Evolutionary conservation across 164 flowering plant genomes (phyloP).

Genomic region (Paratinospora sagittata): DNA sequence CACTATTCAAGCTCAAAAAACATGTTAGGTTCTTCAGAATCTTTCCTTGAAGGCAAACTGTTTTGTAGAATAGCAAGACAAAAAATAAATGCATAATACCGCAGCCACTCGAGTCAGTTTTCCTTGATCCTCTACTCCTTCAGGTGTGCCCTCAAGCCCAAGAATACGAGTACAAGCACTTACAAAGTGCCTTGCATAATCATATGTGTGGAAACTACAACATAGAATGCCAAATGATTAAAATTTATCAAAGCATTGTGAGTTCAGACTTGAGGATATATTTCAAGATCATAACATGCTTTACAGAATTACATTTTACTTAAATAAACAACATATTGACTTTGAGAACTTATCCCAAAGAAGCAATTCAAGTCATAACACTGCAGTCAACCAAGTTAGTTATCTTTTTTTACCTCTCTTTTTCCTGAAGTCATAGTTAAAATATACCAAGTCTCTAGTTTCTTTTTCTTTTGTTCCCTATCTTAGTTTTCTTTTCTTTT

Average conservation of each 20-base stretch:
- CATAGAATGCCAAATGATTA: constrained; percentile 1
- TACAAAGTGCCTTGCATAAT: constrained; percentile 95
- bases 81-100: constrained; percentile 30
- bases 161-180: constrained; percentile 98
- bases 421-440: no score
- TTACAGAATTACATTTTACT: neutral
- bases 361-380: neutral
- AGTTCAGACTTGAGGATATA: neutral
- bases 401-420: no score
- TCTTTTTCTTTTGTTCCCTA: no score
- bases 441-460: no score
- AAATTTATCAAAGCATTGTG: neutral
- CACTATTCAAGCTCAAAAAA: neutral
- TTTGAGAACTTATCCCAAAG: neutral
- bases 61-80: neutral
- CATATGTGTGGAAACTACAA: constrained; percentile 89
- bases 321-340: neutral
- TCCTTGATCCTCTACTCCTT: constrained; percentile 96
- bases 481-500: no score
- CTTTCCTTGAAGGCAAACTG: neutral
- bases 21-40: neutral
- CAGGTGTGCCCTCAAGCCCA: constrained; percentile 95
- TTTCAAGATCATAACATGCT: neutral
- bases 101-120: constrained; percentile 88
- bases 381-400: neutral